Base-by-base conservation (phyloP, 2,329 filamentous ascomycete genomes). In the Periconia sp. region DNA sequence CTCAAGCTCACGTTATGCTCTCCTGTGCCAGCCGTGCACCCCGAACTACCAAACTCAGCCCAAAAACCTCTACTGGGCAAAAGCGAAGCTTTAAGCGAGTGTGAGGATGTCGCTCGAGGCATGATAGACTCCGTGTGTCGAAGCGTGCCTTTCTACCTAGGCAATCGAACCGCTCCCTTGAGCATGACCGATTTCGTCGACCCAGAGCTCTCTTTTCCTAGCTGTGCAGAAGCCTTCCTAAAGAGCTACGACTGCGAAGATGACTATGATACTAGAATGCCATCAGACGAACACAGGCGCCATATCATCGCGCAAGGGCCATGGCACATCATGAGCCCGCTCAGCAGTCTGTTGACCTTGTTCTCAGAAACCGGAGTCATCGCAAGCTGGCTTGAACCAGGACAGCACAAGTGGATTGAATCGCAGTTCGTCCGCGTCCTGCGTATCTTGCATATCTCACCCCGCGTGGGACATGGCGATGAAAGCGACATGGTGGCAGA, bases 261-360 rank as follows among this genome's bases (percentile, higher is more conserved):
- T 17, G 18, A 50, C 35, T 15, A 17, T n/a, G 15, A 44, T 33
- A 19, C 33, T 19, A 15, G 18, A 1, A 33, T 35, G 15, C 11
- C 17, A 30, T 51, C 49, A 41, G 45, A 53, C 30, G 35, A 53
- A 18, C 51, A 53, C 30, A 44, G 30, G 18, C 46, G 33, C 19
- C 46, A 53, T 41, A 27, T 53, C 15, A 53, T 53, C 17, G 51
- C 51, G 10, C 46, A 49, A 49, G 51, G 51, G 30, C 45, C 51
- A 8, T 53, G 51, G 51, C 51, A 53, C 18, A 27, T 49, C 15
- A 52, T 55, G 48, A 45, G 35, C 40, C 44, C 53, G 15, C 45
- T 50, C 19, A 55, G 48, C 33, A 44, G 20, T 37, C 44, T 51
- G 14, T 20, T 55, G 31, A n/a, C 44, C 8, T 27, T 55, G 2